Base-by-base conservation (phyloP, 2,329 filamentous ascomycete genomes). In the Sporothrix pseudoabietina region DNA sequence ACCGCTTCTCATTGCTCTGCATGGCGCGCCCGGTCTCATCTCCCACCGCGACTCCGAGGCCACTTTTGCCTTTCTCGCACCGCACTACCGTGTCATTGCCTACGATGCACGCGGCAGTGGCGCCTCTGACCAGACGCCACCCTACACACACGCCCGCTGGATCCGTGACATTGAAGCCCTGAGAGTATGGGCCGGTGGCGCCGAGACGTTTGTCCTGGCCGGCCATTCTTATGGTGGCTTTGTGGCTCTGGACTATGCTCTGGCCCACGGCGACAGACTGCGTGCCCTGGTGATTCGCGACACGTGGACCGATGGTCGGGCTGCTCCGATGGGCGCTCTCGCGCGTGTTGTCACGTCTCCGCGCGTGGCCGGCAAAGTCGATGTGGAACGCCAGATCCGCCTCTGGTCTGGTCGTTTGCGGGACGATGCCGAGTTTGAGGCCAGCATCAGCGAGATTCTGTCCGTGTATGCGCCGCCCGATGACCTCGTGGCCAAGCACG, bases 91-190 rank as follows among this genome's bases (percentile, higher is more conserved):
- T 6, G 47, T 69, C 19, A 16, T 69, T 6, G 66, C 47, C 30
- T 69, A 49, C 47, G 66, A 69, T 10, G 66, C 44, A 6, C 66
- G 66, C 47, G 66, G 66, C 26, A 69, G 66, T 30, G 66, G 66
- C 9, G 66, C 47, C 8, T 69, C 66, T 1, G 66, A 69, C 47
- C 66, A 22, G 26, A 35, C 41, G 26, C 44, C 44, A 19, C 66
- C 66, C 22, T 69, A 69, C 66, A 69, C 59, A 8, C 59, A 63
- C 9, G 35, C 59, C 0, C 59, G 59, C 32, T 63, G 59, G 59
- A 22, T 63, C 19, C 59, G n/a, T 3, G 59, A 63, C 16, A 63
- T 63, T 63, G 59, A 63, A 16, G 19, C 32, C 3, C 19, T 63
- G 2, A 32, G 59, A 8, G 16, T 1, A 6, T 63, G 59, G 59